A percentile compares a stretch with the other conserved stretches of the same genome.
Evolutionary conservation across 371 early-diverging fungal species (phyloP).

Genomic region (Syncephalastrum contaminatum): DNA sequence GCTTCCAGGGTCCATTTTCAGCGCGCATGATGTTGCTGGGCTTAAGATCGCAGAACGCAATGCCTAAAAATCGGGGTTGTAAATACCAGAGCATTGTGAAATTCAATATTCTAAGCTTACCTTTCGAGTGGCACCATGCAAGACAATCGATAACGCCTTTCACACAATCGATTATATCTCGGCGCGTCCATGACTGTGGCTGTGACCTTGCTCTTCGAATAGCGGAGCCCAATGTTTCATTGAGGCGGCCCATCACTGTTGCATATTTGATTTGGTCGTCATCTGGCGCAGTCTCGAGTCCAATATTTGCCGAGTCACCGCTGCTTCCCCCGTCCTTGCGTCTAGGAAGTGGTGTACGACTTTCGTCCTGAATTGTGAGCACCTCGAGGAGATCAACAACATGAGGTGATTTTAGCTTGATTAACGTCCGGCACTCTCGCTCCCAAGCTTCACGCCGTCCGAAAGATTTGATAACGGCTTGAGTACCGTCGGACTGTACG

Average conservation of each 20-base stretch:
- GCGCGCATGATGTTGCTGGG: constrained; percentile 46
- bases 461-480: constrained; percentile 38
- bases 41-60: constrained; percentile 32
- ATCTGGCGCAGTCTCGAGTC: constrained; percentile 8
- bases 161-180: too few species aligned
- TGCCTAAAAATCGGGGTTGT: constrained; percentile 5
- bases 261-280: constrained; percentile 36
- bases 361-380: constrained; percentile 39
- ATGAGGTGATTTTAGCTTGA: constrained; percentile 34
- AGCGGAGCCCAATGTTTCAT: constrained; percentile 28
- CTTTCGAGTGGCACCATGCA: constrained; percentile 36
- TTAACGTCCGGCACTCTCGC: constrained; percentile 42
- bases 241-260: constrained; percentile 39
- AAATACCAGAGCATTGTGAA: not conserved
- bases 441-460: constrained; percentile 55
- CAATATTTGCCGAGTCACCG: constrained; percentile 1
- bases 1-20: constrained; percentile 27
- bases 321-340: not conserved
- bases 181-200: too few species aligned
- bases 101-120: constrained; percentile 1
- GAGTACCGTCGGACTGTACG: constrained; percentile 8
- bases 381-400: constrained; percentile 48
- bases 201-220: constrained; percentile 8
- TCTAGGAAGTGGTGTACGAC: constrained; percentile 1
- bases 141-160: constrained; percentile 31